A percentile compares a stretch with the other conserved stretches of the same genome.
Conservation (phyloP, 345 rosid species). For the Boechera divaricarpa region DNA sequence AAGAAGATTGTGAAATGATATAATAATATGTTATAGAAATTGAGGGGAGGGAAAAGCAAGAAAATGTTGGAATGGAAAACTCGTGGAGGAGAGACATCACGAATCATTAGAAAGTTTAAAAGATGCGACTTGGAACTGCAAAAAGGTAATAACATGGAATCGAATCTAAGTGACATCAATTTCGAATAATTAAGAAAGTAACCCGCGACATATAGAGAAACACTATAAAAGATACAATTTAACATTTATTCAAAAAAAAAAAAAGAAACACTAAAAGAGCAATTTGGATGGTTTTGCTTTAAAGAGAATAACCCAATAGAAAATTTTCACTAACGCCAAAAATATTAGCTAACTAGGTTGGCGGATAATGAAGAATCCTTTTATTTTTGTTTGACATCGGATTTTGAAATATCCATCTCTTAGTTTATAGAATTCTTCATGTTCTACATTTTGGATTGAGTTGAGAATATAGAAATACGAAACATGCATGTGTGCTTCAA, state of each 20-base stretch:
- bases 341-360: conserved; percentile 10
- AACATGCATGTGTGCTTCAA: neutral
- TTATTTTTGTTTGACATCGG: neutral
- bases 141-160: conserved; percentile 28
- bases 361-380: neutral
- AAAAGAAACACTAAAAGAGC: conserved; percentile 41
- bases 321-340: neutral
- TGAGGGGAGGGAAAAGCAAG: neutral
- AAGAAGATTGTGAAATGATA: neutral
- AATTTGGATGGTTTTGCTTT: conserved; percentile 39
- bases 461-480: neutral
- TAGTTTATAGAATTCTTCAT: neutral
- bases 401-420: neutral
- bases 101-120: conserved; percentile 20
- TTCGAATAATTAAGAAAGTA: conserved; percentile 31
- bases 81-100: conserved; percentile 30
- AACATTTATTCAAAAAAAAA: neutral
- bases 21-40: neutral
- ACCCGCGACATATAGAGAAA: conserved; percentile 40
- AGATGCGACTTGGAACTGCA: conserved; percentile 27
- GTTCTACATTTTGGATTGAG: neutral
- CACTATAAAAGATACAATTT: neutral
- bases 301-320: conserved; percentile 25
- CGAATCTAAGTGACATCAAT: conserved; percentile 24
- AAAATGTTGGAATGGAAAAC: conserved; percentile 13